phyloP scores from a whole-genome alignment of 2,329 filamentous ascomycete species.

The Nothopassalora personata region DNA sequence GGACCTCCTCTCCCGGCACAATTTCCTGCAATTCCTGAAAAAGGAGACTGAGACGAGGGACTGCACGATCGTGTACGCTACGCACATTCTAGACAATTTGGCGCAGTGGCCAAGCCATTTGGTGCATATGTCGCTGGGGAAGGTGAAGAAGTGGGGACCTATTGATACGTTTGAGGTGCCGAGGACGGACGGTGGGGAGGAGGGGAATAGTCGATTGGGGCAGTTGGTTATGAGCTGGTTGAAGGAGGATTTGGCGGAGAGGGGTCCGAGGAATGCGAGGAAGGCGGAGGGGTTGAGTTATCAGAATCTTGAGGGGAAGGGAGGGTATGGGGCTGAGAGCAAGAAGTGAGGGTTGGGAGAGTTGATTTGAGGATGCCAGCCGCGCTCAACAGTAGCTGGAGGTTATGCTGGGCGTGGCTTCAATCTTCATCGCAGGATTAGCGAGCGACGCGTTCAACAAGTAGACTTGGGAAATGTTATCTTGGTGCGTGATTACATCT shows the following conservation, averaged over 20 bases:
- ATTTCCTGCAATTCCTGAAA: constrained; percentile 83
- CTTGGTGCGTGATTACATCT: neutral
- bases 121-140: constrained; percentile 89
- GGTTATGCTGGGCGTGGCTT: neutral
- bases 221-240: constrained; percentile 87
- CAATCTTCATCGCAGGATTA: constrained; percentile 1
- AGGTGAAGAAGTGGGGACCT: constrained; percentile 77
- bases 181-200: constrained; percentile 43
- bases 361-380: neutral
- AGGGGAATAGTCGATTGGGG: constrained; percentile 77
- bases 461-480: neutral
- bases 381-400: constrained; percentile 3
- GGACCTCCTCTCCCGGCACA: constrained; percentile 75
- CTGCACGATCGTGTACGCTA: constrained; percentile 95
- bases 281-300: constrained; percentile 63
- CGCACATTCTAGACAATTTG: constrained; percentile 93
- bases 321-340: constrained; percentile 59
- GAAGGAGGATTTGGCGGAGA: constrained; percentile 67
- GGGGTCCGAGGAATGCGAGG: constrained; percentile 66
- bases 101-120: constrained; percentile 93
- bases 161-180: constrained; percentile 63
- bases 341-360: constrained; percentile 18
- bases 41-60: constrained; percentile 73
- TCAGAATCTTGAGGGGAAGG: constrained; percentile 52
- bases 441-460: constrained; percentile 5